A percentile compares a stretch with the other conserved stretches of the same genome.
phyloP scores from a whole-genome alignment of 2,329 filamentous ascomycete genomes.

The Huntiella moniliformis region DNA sequence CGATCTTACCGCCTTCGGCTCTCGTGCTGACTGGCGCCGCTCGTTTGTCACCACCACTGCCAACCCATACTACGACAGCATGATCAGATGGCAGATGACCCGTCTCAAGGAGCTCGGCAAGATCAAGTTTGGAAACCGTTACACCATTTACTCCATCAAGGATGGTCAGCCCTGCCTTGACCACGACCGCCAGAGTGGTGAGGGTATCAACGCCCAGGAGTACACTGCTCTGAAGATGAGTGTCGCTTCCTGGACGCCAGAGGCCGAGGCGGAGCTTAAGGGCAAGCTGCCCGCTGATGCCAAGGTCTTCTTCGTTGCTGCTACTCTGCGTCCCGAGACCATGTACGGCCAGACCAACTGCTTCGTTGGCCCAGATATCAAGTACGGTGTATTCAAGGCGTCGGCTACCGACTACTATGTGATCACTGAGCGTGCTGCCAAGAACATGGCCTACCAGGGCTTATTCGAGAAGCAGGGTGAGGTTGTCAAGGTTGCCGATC shows the following conservation, averaged over 20 bases:
- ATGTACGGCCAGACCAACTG: constrained; percentile 98
- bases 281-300: constrained; percentile 62
- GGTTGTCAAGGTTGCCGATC: constrained; percentile 53
- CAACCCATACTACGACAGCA: constrained; percentile 91
- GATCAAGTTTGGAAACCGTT: constrained; percentile 82
- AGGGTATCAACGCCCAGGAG: constrained; percentile 55
- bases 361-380: constrained; percentile 80
- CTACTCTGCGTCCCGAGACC: constrained; percentile 84
- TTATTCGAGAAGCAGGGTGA: constrained; percentile 62
- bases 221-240: constrained; percentile 86
- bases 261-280: constrained; percentile 51
- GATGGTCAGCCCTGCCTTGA: constrained; percentile 33
- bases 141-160: constrained; percentile 85
- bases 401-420: constrained; percentile 66
- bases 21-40: constrained; percentile 81
- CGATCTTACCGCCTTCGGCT: constrained; percentile 69
- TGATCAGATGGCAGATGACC: constrained; percentile 95
- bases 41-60: constrained; percentile 89
- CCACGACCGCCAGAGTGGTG: constrained; percentile 28
- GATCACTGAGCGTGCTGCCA: constrained; percentile 65
- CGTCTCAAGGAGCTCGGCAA: constrained; percentile 75
- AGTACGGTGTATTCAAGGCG: constrained; percentile 73
- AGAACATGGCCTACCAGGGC: constrained; percentile 93
- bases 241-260: constrained; percentile 72
- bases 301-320: constrained; percentile 75